Conservation (phyloP, 345 rosid species). For the Erodium maritimum region DNA sequence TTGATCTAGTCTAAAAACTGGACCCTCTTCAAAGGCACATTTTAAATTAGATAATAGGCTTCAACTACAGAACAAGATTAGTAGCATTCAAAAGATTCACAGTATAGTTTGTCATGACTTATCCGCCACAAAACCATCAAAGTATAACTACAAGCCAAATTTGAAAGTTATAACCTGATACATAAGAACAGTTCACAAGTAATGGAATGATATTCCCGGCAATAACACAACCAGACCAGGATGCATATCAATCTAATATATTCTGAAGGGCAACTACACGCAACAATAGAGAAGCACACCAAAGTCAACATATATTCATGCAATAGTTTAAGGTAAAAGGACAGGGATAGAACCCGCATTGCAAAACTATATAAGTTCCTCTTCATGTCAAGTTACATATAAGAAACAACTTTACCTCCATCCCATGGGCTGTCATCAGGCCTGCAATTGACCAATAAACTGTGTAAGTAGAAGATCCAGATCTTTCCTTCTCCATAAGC, state of each 20-base stretch:
- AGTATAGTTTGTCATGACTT: neutral
- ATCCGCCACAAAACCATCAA: neutral
- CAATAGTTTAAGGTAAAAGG: neutral
- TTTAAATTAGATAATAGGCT: too few relatives aligned
- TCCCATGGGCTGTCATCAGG: conserved; percentile 61
- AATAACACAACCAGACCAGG: neutral
- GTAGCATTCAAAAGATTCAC: neutral
- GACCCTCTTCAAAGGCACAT: too few relatives aligned
- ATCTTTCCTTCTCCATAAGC: neutral
- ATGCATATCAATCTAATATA: neutral
- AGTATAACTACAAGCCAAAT: neutral
- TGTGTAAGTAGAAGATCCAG: neutral
- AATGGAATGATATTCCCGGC: neutral
- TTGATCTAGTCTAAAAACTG: too few relatives aligned
- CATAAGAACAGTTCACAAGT: neutral
- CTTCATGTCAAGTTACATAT: neutral
- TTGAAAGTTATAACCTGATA: neutral
- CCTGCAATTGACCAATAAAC: conserved; percentile 17
- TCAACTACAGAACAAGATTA: too few relatives aligned
- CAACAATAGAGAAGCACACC: neutral
- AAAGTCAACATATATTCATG: neutral
- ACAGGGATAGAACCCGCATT: neutral
- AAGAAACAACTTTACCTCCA: neutral
- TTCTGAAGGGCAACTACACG: neutral
- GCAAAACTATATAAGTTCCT: neutral